These are phyloP conservation scores for Trichoderma lentiforme DNA, from an alignment of 2,329 filamentous ascomycete species.

Conservation along the genomic window DNA sequence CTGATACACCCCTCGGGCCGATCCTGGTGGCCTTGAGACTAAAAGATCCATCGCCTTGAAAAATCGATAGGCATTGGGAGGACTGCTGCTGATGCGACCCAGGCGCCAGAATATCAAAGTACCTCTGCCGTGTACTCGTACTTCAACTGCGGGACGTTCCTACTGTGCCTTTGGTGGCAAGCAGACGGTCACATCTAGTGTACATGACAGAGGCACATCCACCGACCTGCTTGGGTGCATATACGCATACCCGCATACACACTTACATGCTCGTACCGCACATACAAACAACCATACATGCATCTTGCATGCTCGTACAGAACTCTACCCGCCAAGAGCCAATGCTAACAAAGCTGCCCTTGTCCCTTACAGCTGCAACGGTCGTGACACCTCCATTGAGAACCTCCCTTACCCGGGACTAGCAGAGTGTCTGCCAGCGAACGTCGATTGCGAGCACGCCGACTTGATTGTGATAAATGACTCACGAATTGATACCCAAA, in stretches of 20 bases:
- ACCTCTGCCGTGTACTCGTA: neutral
- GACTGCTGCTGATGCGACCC: neutral
- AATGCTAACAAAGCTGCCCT: neutral
- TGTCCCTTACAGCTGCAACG: slow-evolving; percentile 12
- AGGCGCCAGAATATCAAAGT: neutral
- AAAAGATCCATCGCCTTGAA: neutral
- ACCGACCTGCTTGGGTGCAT: neutral
- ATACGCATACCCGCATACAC: slow-evolving; percentile 12
- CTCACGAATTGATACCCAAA: slow-evolving; percentile 16
- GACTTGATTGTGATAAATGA: neutral
- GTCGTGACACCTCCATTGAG: slow-evolving; percentile 1
- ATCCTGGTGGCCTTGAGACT: slow-evolving; percentile 9
- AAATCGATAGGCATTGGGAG: neutral
- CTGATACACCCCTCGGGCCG: slow-evolving; percentile 11
- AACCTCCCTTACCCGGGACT: slow-evolving; percentile 2
- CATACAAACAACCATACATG: slow-evolving; percentile 9
- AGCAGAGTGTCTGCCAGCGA: neutral
- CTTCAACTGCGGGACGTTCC: too few species aligned
- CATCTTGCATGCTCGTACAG: slow-evolving; percentile 12
- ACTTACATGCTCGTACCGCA: slow-evolving; percentile 1
- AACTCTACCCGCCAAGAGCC: slow-evolving; percentile 4
- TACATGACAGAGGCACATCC: neutral
- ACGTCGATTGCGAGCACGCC: neutral
- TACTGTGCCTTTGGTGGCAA: neutral
- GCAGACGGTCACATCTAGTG: slow-evolving; percentile 1